Evolutionary conservation across 148 eudicot species (phyloP).

Genomic region (Silene conica): DNA sequence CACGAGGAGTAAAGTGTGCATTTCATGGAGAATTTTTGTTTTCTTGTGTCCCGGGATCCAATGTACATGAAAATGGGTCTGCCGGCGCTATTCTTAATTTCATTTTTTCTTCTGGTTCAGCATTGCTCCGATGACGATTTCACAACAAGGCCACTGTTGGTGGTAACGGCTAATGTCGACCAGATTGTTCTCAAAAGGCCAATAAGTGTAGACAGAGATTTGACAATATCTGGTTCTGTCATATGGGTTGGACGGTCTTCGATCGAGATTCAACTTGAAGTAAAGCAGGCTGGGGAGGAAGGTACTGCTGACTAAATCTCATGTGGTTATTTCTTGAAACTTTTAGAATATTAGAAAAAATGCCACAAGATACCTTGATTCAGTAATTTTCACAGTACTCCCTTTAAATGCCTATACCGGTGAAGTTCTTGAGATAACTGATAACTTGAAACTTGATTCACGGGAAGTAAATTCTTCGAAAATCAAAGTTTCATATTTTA

Average conservation of each 20-base stretch:
- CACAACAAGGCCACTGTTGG: slow-evolving; percentile 82
- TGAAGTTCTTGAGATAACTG: no score
- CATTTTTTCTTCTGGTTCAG: slow-evolving; percentile 35
- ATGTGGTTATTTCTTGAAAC: background rate
- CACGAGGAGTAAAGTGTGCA: no score
- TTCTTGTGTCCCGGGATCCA: no score
- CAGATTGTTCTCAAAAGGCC: slow-evolving; percentile 84
- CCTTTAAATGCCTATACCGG: no score
- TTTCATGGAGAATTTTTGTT: no score
- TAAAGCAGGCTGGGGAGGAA: slow-evolving; percentile 51
- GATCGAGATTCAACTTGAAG: slow-evolving; percentile 92
- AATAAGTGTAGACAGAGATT: slow-evolving; percentile 71
- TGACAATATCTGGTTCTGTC: slow-evolving; percentile 78
- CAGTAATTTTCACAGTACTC: background rate
- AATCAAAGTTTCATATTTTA: no score
- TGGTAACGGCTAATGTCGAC: slow-evolving; percentile 96
- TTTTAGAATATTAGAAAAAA: background rate
- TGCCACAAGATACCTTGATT: no score
- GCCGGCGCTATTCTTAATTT: background rate
- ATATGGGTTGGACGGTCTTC: slow-evolving; percentile 96
- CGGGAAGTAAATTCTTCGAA: no score
- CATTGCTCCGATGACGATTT: slow-evolving; percentile 87
- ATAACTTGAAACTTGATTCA: no score
- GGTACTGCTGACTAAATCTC: slow-evolving; percentile 37
- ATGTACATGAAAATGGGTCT: background rate